Evolutionary conservation across 1,284 basidiomycete species (phyloP).

Genomic region (Ustilago loliicola): DNA sequence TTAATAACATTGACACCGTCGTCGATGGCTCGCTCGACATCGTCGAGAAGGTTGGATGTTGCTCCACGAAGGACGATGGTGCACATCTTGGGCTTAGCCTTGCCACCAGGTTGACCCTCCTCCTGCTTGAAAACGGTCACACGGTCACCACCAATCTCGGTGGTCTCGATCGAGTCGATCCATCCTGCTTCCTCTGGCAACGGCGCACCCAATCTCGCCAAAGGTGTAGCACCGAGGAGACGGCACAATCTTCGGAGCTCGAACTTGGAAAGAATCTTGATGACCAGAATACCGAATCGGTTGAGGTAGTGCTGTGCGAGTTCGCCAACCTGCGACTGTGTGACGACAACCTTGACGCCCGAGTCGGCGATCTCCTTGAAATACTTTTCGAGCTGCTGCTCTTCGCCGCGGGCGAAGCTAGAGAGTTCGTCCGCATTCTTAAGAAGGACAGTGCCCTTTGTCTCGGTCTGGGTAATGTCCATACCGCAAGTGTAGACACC

Average conservation of each 20-base stretch:
- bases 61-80: conserved; percentile 77
- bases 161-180: conserved; percentile 93
- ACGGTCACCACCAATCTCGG: conserved; percentile 96
- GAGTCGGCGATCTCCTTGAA: conserved; percentile 96
- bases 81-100: conserved; percentile 67
- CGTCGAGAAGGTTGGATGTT: conserved; percentile 93
- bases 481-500: conserved; percentile 93
- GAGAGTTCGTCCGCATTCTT: conserved; percentile 94
- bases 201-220: conserved; percentile 94
- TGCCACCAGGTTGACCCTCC: conserved; percentile 69
- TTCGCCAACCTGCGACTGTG: conserved; percentile 92
- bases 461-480: conserved; percentile 96
- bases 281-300: conserved; percentile 89
- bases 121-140: conserved; percentile 93
- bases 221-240: conserved; percentile 94
- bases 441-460: conserved; percentile 97
- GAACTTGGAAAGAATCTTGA: conserved; percentile 98
- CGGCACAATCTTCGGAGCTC: conserved; percentile 93
- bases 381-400: conserved; percentile 74
- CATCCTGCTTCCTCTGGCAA: conserved; percentile 95
- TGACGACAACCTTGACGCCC: conserved; percentile 92
- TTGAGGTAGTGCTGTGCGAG: conserved; percentile 98
- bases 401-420: conserved; percentile 93
- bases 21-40: conserved; percentile 94
- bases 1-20: conserved; percentile 98